Evolutionary conservation across 257 asterid genomes (phyloP), one percentile per base, ranked within the genome.

Genomic region (Penstemon davidsonii): DNA sequence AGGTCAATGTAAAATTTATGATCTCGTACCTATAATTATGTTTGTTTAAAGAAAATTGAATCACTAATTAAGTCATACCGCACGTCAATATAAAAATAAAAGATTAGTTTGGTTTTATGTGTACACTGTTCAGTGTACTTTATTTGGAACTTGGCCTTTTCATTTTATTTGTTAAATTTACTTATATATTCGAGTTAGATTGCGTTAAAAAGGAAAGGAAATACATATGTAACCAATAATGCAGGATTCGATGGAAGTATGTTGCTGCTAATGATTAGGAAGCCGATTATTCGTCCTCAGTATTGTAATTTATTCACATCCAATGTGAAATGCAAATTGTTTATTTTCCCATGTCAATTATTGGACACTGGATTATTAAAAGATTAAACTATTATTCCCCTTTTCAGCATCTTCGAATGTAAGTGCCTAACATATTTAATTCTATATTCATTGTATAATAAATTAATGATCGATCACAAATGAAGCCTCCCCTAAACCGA

Each of bases 261-360:
- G 80, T 52, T 70, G 60, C 84, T 65, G 59, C 85, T 74, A 83
- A 85, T 85, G 83, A 87, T 85, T 79, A 66, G 78, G 50, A 46
- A 65, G 55, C 68, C 80, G 43, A 81, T 72, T 67, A 68, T 78
- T 80, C 73, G 77, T 50, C 58, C 64, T 64, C 39, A 25, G 13
- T 4, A 43, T 45, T 12, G 8, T 64, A 46, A 42, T 10, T 69
- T 53, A 51, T 44, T 47, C 55, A 51, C 19, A 60, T 69, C 19
- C 42, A 62, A 54, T 62, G 38, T 7, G 11, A 33, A 6, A n/a
- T 37, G 42, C 59, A 44, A n/a, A 72, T 64, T 37, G 57, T 6
- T 8, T 9, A 45, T 36, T 44, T 56, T 65, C 7, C n/a, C 61
- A 41, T 25, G 49, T 54, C 39, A 12, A 38, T 61, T 18, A 66